Conservation (phyloP, 345 rosid species). For the Geranium brycei region DNA sequence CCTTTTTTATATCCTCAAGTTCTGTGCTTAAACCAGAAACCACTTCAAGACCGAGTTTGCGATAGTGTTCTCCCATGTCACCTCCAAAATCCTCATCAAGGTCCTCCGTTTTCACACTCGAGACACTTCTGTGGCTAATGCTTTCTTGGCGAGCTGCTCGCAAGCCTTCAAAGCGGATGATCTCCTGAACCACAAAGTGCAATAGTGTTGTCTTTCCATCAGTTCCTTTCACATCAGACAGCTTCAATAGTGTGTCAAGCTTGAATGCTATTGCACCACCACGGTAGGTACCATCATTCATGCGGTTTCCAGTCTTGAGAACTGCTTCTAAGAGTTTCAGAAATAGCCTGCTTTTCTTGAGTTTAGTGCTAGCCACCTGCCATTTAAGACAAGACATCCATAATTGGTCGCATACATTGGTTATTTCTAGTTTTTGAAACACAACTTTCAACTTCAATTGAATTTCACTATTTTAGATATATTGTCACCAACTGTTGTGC, state of each 20-base stretch:
- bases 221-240: constrained; percentile 68
- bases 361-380: constrained; percentile 49
- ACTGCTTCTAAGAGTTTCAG: constrained; percentile 79
- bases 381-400: not conserved
- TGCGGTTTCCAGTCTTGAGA: constrained; percentile 84
- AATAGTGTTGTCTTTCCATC: constrained; percentile 76
- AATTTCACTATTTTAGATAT: not conserved
- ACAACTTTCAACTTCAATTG: not conserved
- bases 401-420: not conserved
- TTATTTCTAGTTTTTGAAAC: not conserved
- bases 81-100: constrained; percentile 21
- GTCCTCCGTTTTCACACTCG: constrained; percentile 11
- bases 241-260: constrained; percentile 56
- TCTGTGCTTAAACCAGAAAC: constrained; percentile 69
- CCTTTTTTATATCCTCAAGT: constrained; percentile 65
- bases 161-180: constrained; percentile 65
- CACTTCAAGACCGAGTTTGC: constrained; percentile 54
- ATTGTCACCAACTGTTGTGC: not conserved
- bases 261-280: constrained; percentile 87
- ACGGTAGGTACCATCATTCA: constrained; percentile 85
- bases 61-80: constrained; percentile 50
- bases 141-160: constrained; percentile 38
- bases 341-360: constrained; percentile 57
- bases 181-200: constrained; percentile 79
- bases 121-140: constrained; percentile 16